A percentile compares a stretch with the other conserved stretches of the same genome.
Evolutionary conservation across 768 basidiomycete species (phyloP).

Genomic region (Lanmaoa pseudosensibilis): DNA sequence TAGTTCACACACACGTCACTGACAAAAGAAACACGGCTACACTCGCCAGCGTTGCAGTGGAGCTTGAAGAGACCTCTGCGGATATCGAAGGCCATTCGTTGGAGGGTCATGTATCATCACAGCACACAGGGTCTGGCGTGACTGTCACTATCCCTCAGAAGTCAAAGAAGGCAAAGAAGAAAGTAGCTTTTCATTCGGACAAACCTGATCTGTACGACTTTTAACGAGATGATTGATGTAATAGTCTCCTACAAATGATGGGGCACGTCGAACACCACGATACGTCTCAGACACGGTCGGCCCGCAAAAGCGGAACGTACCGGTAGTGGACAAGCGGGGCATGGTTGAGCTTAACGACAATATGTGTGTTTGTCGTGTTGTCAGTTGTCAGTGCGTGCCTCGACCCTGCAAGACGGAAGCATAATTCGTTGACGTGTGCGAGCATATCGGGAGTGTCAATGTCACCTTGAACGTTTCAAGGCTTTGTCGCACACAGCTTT

Average conservation of each 20-base stretch:
- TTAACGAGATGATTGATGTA: slow-evolving; percentile 34
- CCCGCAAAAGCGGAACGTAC: neutral
- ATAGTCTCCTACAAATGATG: neutral
- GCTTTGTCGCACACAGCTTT: slow-evolving; percentile 15
- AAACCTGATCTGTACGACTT: slow-evolving; percentile 75
- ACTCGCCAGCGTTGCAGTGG: slow-evolving; percentile 44
- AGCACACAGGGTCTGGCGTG: slow-evolving; percentile 5
- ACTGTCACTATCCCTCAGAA: slow-evolving; percentile 16
- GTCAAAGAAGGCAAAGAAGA: slow-evolving; percentile 57
- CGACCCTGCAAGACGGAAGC: neutral
- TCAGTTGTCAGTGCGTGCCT: neutral
- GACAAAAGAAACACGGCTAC: slow-evolving; percentile 16
- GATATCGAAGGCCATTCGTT: neutral
- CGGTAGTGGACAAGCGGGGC: neutral
- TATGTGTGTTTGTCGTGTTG: neutral
- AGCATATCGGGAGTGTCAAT: slow-evolving; percentile 12
- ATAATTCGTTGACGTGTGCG: neutral
- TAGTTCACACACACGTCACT: slow-evolving; percentile 19
- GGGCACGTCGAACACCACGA: neutral
- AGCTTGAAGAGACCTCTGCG: slow-evolving; percentile 37
- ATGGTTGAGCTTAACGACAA: neutral
- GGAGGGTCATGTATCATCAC: slow-evolving; percentile 12
- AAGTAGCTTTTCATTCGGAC: slow-evolving; percentile 67
- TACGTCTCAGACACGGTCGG: neutral
- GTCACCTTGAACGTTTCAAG: slow-evolving; percentile 21